phyloP scores from a whole-genome alignment of 176 grass and related monocot species.

The Eragrostis nindensis region DNA sequence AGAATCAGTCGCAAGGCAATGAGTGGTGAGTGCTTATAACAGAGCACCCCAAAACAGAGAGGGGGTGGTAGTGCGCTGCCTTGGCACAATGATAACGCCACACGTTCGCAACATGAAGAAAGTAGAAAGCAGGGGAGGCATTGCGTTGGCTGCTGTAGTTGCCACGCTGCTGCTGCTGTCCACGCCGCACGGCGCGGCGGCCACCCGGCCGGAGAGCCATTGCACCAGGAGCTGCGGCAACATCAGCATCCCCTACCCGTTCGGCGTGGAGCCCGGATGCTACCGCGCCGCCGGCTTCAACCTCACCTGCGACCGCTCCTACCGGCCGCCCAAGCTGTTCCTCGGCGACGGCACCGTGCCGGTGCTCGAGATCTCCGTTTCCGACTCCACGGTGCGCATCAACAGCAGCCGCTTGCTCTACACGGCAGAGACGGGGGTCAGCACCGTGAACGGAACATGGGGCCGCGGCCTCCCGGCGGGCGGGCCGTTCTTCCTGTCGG shows the following conservation, averaged over 20 bases:
- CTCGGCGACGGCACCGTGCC: conserved; percentile 43
- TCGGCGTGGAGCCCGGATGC: conserved; percentile 48
- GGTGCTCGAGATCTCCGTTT: conserved; percentile 47
- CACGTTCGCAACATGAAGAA: too few species aligned
- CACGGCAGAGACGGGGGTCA: too few species aligned
- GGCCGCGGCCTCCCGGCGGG: too few species aligned
- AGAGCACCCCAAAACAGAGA: too few species aligned
- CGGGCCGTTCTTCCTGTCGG: too few species aligned
- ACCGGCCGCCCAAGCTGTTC: conserved; percentile 51
- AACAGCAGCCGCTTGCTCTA: conserved; percentile 29
- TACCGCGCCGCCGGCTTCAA: conserved; percentile 45
- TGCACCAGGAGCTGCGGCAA: conserved; percentile 34
- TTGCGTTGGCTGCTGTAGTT: not conserved
- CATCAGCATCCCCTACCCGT: conserved; percentile 60
- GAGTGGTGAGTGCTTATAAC: too few species aligned
- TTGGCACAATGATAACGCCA: too few species aligned
- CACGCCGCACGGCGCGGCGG: not conserved
- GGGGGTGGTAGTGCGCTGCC: too few species aligned
- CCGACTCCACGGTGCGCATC: conserved; percentile 15
- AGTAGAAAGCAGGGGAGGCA: too few species aligned
- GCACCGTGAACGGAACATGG: too few species aligned
- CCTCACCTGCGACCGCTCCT: conserved; percentile 40
- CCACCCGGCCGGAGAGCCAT: not conserved
- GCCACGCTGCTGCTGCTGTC: not conserved
- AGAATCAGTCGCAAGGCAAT: too few species aligned